Evolutionary conservation across 768 basidiomycete genomes (phyloP).

Genomic region (Agrocybe chaxingu): DNA sequence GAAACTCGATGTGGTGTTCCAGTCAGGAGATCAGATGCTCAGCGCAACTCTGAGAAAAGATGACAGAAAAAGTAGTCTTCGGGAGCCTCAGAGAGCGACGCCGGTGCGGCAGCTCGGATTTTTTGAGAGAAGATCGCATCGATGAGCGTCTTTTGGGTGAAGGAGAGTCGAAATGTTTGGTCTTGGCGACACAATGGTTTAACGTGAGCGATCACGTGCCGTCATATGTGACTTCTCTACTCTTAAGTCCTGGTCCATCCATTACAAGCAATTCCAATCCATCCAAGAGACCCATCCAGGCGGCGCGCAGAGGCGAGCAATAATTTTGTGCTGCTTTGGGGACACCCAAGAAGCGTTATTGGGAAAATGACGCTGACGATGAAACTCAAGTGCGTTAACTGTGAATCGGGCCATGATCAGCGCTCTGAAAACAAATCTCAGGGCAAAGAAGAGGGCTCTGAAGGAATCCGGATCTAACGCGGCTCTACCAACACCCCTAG

Average conservation of each 20-base stretch:
- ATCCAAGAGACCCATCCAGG: conserved; percentile 21
- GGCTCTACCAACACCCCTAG: conserved; percentile 33
- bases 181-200: not conserved
- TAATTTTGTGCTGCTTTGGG: conserved; percentile 7
- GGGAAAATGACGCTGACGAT: conserved; percentile 20
- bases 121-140: not conserved
- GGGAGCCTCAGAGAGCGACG: not conserved
- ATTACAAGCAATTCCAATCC: conserved; percentile 25
- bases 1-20: conserved; percentile 3
- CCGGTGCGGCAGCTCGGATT: not conserved
- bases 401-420: not conserved
- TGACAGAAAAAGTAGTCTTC: not conserved
- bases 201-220: not conserved
- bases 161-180: not conserved
- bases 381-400: conserved; percentile 31
- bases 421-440: not conserved
- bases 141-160: not conserved
- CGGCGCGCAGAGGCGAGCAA: conserved; percentile 4
- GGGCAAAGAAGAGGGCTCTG: conserved; percentile 49
- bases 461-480: conserved; percentile 14
- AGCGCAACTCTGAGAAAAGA: not conserved
- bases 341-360: not conserved
- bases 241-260: conserved; percentile 25
- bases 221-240: conserved; percentile 2
- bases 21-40: conserved; percentile 8